Base-by-base conservation (phyloP, 441 rosid species). In the Brassica hybrid region DNA sequence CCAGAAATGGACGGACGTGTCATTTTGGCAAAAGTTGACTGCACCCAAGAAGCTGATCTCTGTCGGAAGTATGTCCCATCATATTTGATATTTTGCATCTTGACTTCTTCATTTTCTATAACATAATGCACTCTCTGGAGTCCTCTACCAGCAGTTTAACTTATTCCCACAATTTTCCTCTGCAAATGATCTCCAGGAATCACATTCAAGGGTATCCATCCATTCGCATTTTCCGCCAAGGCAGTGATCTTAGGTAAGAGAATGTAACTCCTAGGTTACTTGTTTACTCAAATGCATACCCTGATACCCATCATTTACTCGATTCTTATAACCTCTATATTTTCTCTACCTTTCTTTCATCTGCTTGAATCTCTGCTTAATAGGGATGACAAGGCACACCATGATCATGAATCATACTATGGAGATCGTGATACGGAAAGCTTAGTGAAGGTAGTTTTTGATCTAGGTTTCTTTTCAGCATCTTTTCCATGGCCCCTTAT, bases 171-270 rank as follows among this genome's bases (percentile, higher is more conserved):
- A 45, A 18, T n/a, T 36, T 41, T 74, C 62, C 18, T 70, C 48
- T 59, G 67, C 62, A 56, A 73, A 27, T 74, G 25, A 18, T 60
- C 57, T 65, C 78, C 90, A 96, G 99, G 88, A 78, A 90, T 86
- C 97, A 96, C 86, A 84, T 96, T 66, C 99, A 96, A 84, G 99
- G 94, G 38, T 96, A 94, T 84, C 99, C 98, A 63, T 94, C 99
- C 34, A 91, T 96, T 83, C 96, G 97, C 82, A 96, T 96, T 81
- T 96, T 96, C 79, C 97, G 94, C 65, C 90, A 88, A 87, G 99
- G 99, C 81, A 92, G 84, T 84, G 97, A 96, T 88, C 18, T 92
- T 65, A 91, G 81, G 99, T 96, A 83, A 88, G 79, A 48, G 43
- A 54, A 65, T 7, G 1, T n/a, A 48, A 41, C 73, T 43, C 43